phyloP scores from a whole-genome alignment of 352 stramenopile genomes.

The Globisporangium polare region DNA sequence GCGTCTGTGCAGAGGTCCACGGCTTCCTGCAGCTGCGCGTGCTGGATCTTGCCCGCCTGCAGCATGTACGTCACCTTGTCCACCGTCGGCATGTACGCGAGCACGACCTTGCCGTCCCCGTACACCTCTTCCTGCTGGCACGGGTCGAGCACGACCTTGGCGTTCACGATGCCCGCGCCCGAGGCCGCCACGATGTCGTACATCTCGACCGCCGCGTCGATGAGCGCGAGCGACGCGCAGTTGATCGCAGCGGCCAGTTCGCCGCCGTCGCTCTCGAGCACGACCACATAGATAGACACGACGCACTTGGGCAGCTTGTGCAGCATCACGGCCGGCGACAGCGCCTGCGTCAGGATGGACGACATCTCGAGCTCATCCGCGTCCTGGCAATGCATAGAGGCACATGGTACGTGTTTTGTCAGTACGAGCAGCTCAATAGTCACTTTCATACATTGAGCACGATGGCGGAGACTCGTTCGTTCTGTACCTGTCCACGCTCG shows the following conservation, averaged over 20 bases:
- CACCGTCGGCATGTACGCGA: slow-evolving; percentile 86
- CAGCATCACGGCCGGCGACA: slow-evolving; percentile 82
- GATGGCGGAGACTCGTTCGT: too few relatives aligned
- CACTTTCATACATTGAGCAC: too few relatives aligned
- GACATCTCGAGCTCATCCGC: slow-evolving; percentile 81
- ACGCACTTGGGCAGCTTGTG: slow-evolving; percentile 88
- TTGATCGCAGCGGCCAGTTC: slow-evolving; percentile 82
- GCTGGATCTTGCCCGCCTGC: slow-evolving; percentile 75
- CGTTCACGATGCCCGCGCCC: slow-evolving; percentile 54
- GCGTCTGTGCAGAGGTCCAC: slow-evolving; percentile 88
- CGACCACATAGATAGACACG: slow-evolving; percentile 85
- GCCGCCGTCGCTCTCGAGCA: slow-evolving; percentile 84
- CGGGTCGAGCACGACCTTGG: slow-evolving; percentile 66
- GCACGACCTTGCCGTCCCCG: slow-evolving; percentile 57
- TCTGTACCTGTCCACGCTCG: slow-evolving; percentile 47
- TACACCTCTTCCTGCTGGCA: slow-evolving; percentile 56
- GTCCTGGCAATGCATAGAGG: slow-evolving; percentile 19
- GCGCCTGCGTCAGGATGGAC: slow-evolving; percentile 63
- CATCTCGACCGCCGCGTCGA: slow-evolving; percentile 90
- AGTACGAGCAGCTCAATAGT: not conserved
- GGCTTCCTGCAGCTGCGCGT: slow-evolving; percentile 74
- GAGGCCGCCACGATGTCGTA: slow-evolving; percentile 86
- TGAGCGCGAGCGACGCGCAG: slow-evolving; percentile 83
- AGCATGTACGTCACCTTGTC: slow-evolving; percentile 86
- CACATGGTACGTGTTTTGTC: not conserved